These are phyloP conservation scores for Neonothopanus nambi DNA, from an alignment of 1,284 basidiomycete species.

Conservation along the genomic window DNA sequence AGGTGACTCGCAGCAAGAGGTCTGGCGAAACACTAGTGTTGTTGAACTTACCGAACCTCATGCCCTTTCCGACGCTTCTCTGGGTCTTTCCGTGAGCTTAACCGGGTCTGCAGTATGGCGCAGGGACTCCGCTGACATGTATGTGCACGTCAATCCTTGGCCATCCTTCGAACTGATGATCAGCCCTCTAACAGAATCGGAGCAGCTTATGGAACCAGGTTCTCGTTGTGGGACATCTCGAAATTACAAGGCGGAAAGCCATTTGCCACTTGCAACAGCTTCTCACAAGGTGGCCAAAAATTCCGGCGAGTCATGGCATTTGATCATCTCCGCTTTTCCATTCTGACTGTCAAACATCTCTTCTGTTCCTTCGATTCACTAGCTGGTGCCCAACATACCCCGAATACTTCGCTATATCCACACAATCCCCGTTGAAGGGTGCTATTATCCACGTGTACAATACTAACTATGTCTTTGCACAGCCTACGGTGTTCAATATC, in stretches of 20 bases:
- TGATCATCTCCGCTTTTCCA: constrained; percentile 13
- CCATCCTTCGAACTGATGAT: constrained; percentile 13
- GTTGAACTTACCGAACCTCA: constrained; percentile 73
- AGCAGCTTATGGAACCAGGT: constrained; percentile 66
- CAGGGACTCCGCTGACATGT: constrained; percentile 69
- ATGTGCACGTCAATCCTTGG: constrained; percentile 8
- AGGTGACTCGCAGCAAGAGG: constrained; percentile 49
- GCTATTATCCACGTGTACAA: constrained; percentile 72
- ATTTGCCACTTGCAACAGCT: constrained; percentile 53
- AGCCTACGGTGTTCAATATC: constrained; percentile 59
- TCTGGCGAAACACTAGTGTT: constrained; percentile 60
- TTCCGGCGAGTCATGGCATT: constrained; percentile 53
- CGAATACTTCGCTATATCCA: constrained; percentile 74
- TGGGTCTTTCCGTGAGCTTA: constrained; percentile 47
- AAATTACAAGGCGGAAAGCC: constrained; percentile 74
- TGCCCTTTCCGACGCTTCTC: constrained; percentile 52
- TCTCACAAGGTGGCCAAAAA: constrained; percentile 61
- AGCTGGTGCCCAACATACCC: constrained; percentile 79
- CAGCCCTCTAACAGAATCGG: constrained; percentile 54
- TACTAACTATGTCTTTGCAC: constrained; percentile 57
- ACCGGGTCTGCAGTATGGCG: constrained; percentile 69
- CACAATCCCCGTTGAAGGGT: constrained; percentile 55
- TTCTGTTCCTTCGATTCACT: neutral
- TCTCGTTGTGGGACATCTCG: constrained; percentile 74
- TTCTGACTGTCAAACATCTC: constrained; percentile 15